A percentile compares a stretch with the other conserved stretches of the same genome.
These are phyloP conservation scores for Kodamaea sp. DNA, from an alignment of 1,139 yeast species.

Conservation along the genomic window DNA sequence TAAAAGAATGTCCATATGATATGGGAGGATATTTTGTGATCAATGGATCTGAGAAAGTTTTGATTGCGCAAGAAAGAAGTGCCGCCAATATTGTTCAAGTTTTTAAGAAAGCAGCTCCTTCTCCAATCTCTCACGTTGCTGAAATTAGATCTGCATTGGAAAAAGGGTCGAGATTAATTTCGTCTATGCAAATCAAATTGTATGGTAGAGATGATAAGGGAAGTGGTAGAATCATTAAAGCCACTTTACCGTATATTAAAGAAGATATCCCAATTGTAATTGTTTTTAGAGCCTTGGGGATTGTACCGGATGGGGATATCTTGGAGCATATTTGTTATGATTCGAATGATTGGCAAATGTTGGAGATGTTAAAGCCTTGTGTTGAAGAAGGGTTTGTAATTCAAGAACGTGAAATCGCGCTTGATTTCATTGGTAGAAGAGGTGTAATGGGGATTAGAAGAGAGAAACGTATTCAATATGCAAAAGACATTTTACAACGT, in stretches of 20 bases:
- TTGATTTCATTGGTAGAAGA: slow-evolving; percentile 97
- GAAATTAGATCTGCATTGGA: slow-evolving; percentile 96
- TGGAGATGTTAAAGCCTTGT: slow-evolving; percentile 98
- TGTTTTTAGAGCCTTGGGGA: slow-evolving; percentile 96
- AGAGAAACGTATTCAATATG: slow-evolving; percentile 97
- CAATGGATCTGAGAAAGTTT: slow-evolving; percentile 96
- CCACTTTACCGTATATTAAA: slow-evolving; percentile 92
- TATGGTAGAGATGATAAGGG: slow-evolving; percentile 81
- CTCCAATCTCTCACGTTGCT: slow-evolving; percentile 94
- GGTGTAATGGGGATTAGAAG: slow-evolving; percentile 93
- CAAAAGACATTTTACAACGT: slow-evolving; percentile 91
- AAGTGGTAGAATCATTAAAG: slow-evolving; percentile 80
- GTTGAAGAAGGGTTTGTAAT: slow-evolving; percentile 98
- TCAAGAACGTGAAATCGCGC: slow-evolving; percentile 96
- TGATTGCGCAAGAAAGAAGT: slow-evolving; percentile 97
- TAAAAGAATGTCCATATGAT: slow-evolving; percentile 98
- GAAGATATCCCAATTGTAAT: slow-evolving; percentile 96
- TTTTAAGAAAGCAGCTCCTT: slow-evolving; percentile 94
- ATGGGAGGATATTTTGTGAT: slow-evolving; percentile 99
- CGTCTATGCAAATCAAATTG: slow-evolving; percentile 90
- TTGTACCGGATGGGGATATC: slow-evolving; percentile 98
- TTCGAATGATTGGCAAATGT: slow-evolving; percentile 98
- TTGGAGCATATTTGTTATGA: slow-evolving; percentile 97
- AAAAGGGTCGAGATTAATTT: slow-evolving; percentile 91
- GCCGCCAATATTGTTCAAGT: slow-evolving; percentile 99